phyloP scores from a whole-genome alignment of 2,329 filamentous ascomycete species.

The Aspergillus carbonarius region DNA sequence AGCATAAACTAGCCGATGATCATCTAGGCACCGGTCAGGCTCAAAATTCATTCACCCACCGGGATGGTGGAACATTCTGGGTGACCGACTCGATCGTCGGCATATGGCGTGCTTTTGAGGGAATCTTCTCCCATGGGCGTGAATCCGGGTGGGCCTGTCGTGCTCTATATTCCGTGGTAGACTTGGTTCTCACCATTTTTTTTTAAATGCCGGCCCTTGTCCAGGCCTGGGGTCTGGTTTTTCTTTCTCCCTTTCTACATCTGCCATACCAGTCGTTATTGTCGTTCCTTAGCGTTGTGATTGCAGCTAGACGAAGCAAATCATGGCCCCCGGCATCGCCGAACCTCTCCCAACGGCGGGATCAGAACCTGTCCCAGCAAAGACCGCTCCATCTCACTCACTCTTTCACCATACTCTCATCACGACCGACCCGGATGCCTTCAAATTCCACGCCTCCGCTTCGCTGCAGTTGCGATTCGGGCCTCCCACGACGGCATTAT shows the following conservation, averaged over 20 bases:
- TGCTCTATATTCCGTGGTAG: background rate
- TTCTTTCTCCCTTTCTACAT: background rate
- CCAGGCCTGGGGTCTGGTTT: background rate
- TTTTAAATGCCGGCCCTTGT: background rate
- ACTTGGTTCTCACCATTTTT: background rate
- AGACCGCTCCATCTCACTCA: background rate
- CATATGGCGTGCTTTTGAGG: conserved; percentile 23
- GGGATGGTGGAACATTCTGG: conserved; percentile 1
- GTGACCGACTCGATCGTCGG: conserved; percentile 7
- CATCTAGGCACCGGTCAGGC: background rate
- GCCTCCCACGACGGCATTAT: conserved; percentile 3
- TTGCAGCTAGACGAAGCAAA: background rate
- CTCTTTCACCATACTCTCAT: conserved; percentile 34
- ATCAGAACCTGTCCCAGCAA: background rate
- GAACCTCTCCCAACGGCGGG: conserved; percentile 1
- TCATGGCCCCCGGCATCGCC: conserved; percentile 14
- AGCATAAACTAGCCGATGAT: conserved; percentile 6
- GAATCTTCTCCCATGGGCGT: conserved; percentile 9
- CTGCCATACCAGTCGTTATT: no score
- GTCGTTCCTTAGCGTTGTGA: background rate
- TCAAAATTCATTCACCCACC: background rate
- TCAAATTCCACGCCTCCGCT: conserved; percentile 37
- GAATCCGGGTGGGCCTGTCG: conserved; percentile 4
- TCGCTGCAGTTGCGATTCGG: conserved; percentile 30
- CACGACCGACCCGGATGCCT: conserved; percentile 33